Percentiles rank a stretch among this genome's conserved stretches.
phyloP scores from a whole-genome alignment of 805 yeast genomes.

The Ogataea neopini region DNA sequence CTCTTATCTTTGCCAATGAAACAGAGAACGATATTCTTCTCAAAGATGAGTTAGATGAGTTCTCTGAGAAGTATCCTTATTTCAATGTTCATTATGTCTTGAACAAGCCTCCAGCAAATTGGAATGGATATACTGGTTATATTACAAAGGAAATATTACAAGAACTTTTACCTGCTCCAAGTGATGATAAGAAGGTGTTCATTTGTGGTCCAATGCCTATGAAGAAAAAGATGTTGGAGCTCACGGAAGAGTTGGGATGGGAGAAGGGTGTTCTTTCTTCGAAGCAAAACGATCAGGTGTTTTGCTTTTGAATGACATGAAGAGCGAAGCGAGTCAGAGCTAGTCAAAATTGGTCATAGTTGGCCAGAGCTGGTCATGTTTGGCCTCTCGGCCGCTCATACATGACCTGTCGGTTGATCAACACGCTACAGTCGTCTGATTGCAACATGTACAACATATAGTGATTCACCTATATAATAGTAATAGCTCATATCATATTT shows the following conservation, averaged over 20 bases:
- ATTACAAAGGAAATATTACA: constrained; percentile 59
- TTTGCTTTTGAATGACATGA: too few relatives aligned
- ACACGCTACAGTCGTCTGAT: too few relatives aligned
- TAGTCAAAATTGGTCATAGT: too few relatives aligned
- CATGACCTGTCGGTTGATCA: too few relatives aligned
- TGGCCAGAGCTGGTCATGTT: too few relatives aligned
- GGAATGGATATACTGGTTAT: constrained; percentile 65
- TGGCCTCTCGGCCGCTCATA: too few relatives aligned
- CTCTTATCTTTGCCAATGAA: constrained; percentile 70
- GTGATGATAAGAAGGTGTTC: constrained; percentile 54
- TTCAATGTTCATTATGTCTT: constrained; percentile 62
- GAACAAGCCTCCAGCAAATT: constrained; percentile 47
- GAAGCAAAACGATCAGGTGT: constrained; percentile 38
- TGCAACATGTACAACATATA: too few relatives aligned
- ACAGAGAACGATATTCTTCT: constrained; percentile 75
- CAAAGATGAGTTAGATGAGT: constrained; percentile 70
- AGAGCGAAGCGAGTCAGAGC: too few relatives aligned
- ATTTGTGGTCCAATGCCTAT: constrained; percentile 77
- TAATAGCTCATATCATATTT: too few relatives aligned
- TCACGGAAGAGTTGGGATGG: constrained; percentile 65
- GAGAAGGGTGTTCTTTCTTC: constrained; percentile 36
- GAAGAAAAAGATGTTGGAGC: constrained; percentile 53
- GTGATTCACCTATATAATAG: too few relatives aligned
- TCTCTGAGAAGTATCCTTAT: constrained; percentile 61
- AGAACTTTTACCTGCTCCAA: constrained; percentile 52